Base-by-base conservation (phyloP, 768 basidiomycete genomes). In the Imleria badia region DNA sequence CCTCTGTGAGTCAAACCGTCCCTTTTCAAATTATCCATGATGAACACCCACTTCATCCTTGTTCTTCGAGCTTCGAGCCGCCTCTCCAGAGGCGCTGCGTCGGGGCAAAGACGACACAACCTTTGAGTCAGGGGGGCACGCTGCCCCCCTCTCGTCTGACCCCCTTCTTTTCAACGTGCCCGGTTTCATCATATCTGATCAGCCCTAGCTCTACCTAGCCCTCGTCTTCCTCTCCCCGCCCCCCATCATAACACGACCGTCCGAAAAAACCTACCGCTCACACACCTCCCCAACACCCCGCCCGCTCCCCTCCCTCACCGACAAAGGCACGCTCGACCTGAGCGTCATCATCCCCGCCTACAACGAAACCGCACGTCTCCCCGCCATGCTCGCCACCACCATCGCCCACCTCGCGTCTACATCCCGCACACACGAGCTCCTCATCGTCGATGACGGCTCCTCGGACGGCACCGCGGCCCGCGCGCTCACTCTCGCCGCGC, bases 371-470 rank as follows among this genome's bases (percentile, higher is more conserved):
- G 72, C 79, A n/a, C 83, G 95, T 17, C 76, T 98, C n/a, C 88
- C 86, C 0, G 68, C 75, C 42, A 98, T 98, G 95, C 82, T 98
- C 65, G 72, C 78, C 2, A 82, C 85, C 11, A 84, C 93, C 11
- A 75, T 97, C 51, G 75, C 77, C 17, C 85, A 91, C 62, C 79
- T 93, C 12, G 71, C 79, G 4, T n/a, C 48, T 39, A 0, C 33
- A 4, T 9, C 50, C 33, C 81, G 85, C 35, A 81, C 86, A 0
- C 87, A 82, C 66, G 94, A 97, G 68, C 78, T 98, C 40, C 64
- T 98, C 65, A 81, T 98, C 50, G 82, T 98, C 29, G 95, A 97
- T 72, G 95, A 97, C 68, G 94, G 94, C 8, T 91, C 89, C 22
- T 75, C 73, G 31, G 94, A 98, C 71, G 81, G 73, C 17, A 98